Evolutionary conservation across 345 rosid species (phyloP), one percentile per base, ranked within the genome.

Genomic region (Eucalyptus polybractea): DNA sequence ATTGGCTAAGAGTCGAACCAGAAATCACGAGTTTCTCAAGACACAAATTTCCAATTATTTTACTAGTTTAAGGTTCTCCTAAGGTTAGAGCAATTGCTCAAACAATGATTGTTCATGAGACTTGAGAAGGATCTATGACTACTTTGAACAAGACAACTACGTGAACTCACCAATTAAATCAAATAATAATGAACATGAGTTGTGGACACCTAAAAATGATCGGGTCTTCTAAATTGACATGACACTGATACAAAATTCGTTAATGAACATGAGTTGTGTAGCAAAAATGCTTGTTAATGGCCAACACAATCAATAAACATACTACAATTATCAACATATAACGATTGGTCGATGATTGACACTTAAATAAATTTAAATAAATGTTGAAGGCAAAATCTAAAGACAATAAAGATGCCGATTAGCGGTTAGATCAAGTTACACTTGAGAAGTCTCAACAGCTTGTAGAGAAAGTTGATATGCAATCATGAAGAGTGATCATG

Each of bases 331-430:
- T 62, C 33, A 0, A 62, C 33, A 62, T 62, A 62, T 24, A 5
- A 56, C 6, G 0, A 56, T 0, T 24, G 1, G 62, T 56, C 62
- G 1, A 56, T 0, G 29, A 4, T 56, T 56, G 13, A 56, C 62
- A 56, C 62, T 56, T 56, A 25, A 3, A 51, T 51, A 51, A 51
- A 51, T 17, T 51, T 51, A 17, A 51, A 51, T 51, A 7, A 60
- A 27, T 60, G 14, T 25, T 60, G 67, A 60, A 60, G 67, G 67
- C 31, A 27, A 0, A 60, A 3, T 25, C 8, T 13, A 29, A 27
- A 60, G 69, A 60, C 13, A 12, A 60, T 60, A 12, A 12, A 60
- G 69, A 60, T 60, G 16, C 0, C 0, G 31, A 60, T 27, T 27
- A 60, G 3, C 16, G 0, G 3, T 27, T 25, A 60, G 69, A 60